Percentiles rank a stretch among this genome's conserved stretches.
These are phyloP conservation scores for Thymus mandschuricus DNA, from an alignment of 257 asterid species.

Conservation along the genomic window DNA sequence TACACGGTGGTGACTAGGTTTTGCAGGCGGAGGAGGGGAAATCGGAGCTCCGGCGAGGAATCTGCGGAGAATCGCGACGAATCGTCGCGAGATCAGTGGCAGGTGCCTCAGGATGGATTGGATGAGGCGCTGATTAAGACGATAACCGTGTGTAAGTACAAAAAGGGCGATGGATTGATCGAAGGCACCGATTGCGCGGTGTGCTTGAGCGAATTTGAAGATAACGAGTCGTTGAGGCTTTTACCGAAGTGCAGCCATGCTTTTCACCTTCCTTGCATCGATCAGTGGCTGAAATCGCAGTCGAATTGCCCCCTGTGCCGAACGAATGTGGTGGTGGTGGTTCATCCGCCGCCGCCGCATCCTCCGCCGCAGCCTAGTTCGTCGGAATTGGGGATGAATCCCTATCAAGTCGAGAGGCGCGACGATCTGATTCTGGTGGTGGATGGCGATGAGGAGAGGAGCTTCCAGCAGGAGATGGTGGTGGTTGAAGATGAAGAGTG, in stretches of 20 bases:
- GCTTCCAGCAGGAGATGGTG: slow-evolving; percentile 33
- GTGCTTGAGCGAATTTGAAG: slow-evolving; percentile 72
- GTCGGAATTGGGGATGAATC: slow-evolving; percentile 29
- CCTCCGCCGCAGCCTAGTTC: slow-evolving; percentile 24
- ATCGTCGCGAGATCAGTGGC: slow-evolving; percentile 49
- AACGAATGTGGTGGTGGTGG: slow-evolving; percentile 45
- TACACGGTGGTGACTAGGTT: slow-evolving; percentile 65
- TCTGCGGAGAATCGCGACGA: slow-evolving; percentile 37
- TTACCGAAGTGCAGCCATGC: slow-evolving; percentile 90
- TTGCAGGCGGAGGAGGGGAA: slow-evolving; percentile 50
- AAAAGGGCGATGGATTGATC: slow-evolving; percentile 61
- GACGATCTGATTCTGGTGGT: slow-evolving; percentile 57
- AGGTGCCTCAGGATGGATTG: slow-evolving; percentile 45
- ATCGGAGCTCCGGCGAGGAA: neutral
- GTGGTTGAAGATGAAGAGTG: slow-evolving; percentile 27
- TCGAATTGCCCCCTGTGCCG: slow-evolving; percentile 84
- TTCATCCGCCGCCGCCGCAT: slow-evolving; percentile 13
- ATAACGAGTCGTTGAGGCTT: slow-evolving; percentile 67
- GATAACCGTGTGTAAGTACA: slow-evolving; percentile 66
- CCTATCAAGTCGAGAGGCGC: slow-evolving; percentile 45
- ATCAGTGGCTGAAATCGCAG: slow-evolving; percentile 79
- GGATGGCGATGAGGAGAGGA: slow-evolving; percentile 44
- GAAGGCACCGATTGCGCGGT: slow-evolving; percentile 88
- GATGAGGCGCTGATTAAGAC: slow-evolving; percentile 63
- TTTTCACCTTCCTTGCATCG: slow-evolving; percentile 82